phyloP scores from a whole-genome alignment of 2,329 filamentous ascomycete species.

The Byssothecium circinans region DNA sequence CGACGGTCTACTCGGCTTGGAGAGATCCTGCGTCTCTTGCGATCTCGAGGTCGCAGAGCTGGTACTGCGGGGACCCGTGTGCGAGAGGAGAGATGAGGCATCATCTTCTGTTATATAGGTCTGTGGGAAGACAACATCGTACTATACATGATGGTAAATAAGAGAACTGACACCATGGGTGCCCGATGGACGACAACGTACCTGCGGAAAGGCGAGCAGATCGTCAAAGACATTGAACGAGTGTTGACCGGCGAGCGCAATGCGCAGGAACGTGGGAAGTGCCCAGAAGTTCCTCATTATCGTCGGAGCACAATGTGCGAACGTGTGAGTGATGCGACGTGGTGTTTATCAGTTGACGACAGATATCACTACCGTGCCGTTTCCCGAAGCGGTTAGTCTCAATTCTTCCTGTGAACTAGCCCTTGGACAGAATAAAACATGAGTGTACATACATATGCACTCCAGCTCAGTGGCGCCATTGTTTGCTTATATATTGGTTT shows the following conservation, averaged over 20 bases:
- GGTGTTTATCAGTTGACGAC: constrained; percentile 4
- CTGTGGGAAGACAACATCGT: constrained; percentile 75
- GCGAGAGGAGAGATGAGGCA: constrained; percentile 62
- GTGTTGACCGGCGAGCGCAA: constrained; percentile 57
- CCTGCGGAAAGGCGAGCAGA: constrained; percentile 82
- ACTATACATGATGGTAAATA: constrained; percentile 55
- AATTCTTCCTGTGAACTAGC: neutral
- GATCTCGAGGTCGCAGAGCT: constrained; percentile 32
- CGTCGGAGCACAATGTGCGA: neutral
- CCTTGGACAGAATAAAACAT: too few species aligned
- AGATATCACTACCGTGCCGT: constrained; percentile 12
- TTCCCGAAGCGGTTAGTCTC: neutral
- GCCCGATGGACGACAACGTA: constrained; percentile 45
- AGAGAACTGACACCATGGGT: neutral
- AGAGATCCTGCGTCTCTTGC: constrained; percentile 41
- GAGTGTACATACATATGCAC: too few species aligned
- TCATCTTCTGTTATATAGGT: constrained; percentile 71
- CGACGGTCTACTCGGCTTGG: constrained; percentile 30
- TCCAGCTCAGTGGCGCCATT: too few species aligned
- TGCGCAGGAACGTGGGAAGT: constrained; percentile 50
- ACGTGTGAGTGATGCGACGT: neutral
- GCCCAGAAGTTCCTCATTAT: constrained; percentile 53
- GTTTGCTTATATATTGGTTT: too few species aligned
- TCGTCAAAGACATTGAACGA: constrained; percentile 88
- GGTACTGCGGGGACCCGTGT: constrained; percentile 26